Percentiles rank a stretch among this genome's conserved stretches.
These are phyloP conservation scores for Gracilaria vermiculophylla DNA, from an alignment of 23 red algal species.

Conservation along the genomic window DNA sequence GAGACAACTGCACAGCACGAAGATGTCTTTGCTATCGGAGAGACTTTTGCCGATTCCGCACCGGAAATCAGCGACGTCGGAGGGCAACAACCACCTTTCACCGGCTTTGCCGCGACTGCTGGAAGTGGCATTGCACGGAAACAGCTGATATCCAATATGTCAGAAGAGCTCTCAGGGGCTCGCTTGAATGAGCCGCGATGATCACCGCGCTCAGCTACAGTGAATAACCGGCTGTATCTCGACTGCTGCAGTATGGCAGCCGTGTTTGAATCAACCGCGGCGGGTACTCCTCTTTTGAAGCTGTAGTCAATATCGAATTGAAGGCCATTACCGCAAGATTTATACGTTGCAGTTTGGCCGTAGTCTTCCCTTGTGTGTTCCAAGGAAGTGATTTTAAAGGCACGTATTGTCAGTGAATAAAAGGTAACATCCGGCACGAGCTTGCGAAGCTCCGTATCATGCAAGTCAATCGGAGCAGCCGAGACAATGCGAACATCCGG, in stretches of 20 bases:
- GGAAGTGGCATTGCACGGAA: slow-evolving; percentile 2
- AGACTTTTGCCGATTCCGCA: neutral
- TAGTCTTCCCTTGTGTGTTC: slow-evolving; percentile 82
- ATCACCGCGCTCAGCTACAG: slow-evolving; percentile 16
- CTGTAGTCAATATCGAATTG: slow-evolving; percentile 62
- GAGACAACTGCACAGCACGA: neutral
- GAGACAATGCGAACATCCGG: slow-evolving; percentile 77
- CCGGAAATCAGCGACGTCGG: neutral
- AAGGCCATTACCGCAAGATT: slow-evolving; percentile 30
- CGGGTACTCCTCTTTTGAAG: slow-evolving; percentile 45
- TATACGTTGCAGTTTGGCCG: slow-evolving; percentile 79
- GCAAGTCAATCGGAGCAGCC: slow-evolving; percentile 51
- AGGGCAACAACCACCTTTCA: neutral
- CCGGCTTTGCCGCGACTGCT: neutral
- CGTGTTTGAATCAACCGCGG: slow-evolving; percentile 81
- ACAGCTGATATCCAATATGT: neutral
- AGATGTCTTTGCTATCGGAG: neutral
- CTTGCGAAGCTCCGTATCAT: slow-evolving; percentile 20
- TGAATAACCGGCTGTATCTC: slow-evolving; percentile 47
- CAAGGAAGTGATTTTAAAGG: slow-evolving; percentile 69
- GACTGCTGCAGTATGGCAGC: slow-evolving; percentile 62
- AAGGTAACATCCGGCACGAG: slow-evolving; percentile 74
- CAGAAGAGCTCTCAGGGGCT: neutral
- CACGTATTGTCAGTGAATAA: slow-evolving; percentile 82
- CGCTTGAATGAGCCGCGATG: slow-evolving; percentile 68